A percentile compares a stretch with the other conserved stretches of the same genome.
phyloP scores from a whole-genome alignment of 305 asterid species.

The Striga hermonthica region DNA sequence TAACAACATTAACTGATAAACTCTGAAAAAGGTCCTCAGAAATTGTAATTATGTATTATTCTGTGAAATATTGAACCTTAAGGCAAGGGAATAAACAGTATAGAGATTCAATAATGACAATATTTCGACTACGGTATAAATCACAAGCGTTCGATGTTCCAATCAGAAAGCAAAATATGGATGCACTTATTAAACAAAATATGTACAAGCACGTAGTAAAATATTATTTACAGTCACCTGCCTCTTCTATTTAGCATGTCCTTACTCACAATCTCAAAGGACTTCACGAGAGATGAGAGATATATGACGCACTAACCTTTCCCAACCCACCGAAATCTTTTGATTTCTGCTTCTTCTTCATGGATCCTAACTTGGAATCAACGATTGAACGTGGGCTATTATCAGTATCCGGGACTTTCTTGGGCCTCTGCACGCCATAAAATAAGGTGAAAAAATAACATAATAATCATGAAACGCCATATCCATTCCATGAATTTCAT shows the following conservation, averaged over 20 bases:
- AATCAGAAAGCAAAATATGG: not conserved
- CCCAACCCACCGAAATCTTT: constrained; percentile 47
- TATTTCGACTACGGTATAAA: constrained; percentile 13
- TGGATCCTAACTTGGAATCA: constrained; percentile 51
- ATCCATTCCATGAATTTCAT: constrained; percentile 23
- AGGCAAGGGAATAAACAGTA: constrained; percentile 22
- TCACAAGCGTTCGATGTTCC: constrained; percentile 12
- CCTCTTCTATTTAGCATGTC: constrained; percentile 15
- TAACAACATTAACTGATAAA: constrained; percentile 8
- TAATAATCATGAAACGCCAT: constrained; percentile 20
- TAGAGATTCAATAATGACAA: constrained; percentile 2
- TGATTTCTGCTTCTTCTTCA: constrained; percentile 55
- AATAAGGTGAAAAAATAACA: constrained; percentile 20
- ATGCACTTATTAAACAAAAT: too few relatives aligned
- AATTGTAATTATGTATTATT: not conserved
- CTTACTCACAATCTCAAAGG: constrained; percentile 11
- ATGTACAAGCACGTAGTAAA: too few relatives aligned
- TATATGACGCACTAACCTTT: constrained; percentile 49
- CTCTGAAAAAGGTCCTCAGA: constrained; percentile 12
- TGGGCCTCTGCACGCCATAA: constrained; percentile 48
- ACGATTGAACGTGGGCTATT: constrained; percentile 32
- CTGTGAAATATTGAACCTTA: constrained; percentile 12
- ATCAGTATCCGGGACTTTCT: constrained; percentile 40
- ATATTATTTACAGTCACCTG: not conserved
- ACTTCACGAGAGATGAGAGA: constrained; percentile 15